Conservation (phyloP, 257 asterid species). For the Solanum medicagineum region DNA sequence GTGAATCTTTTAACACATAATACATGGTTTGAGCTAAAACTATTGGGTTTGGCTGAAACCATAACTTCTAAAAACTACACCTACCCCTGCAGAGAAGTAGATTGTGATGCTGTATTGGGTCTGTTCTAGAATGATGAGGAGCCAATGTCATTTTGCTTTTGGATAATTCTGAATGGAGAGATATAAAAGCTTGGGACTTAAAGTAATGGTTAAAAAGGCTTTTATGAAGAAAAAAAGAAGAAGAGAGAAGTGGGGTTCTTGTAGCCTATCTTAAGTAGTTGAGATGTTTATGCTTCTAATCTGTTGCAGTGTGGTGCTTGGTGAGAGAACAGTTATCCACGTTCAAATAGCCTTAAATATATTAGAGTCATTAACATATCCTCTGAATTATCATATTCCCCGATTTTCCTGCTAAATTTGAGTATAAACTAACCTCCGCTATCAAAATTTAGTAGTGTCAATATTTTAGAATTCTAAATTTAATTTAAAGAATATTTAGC, state of each 20-base stretch:
- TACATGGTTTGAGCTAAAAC: not conserved
- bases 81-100: not conserved
- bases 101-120: not conserved
- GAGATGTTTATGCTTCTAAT: not conserved
- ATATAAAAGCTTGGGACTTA: not conserved
- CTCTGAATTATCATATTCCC: not conserved
- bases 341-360: not conserved
- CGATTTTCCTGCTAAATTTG: not conserved
- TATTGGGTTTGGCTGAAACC: not conserved
- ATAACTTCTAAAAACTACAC: not conserved
- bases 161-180: not conserved
- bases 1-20: not conserved
- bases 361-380: not conserved
- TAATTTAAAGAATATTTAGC: not conserved
- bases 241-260: not conserved
- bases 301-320: not conserved
- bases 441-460: not conserved
- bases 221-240: not conserved
- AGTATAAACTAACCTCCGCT: not conserved
- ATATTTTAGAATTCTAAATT: not conserved
- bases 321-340: not conserved
- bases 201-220: not conserved
- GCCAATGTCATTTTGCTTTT: not conserved
- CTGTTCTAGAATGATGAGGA: not conserved
- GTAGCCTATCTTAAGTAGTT: not conserved